Evolutionary conservation across 179 eudicot species (phyloP).

Genomic region (Nepenthes alata): DNA sequence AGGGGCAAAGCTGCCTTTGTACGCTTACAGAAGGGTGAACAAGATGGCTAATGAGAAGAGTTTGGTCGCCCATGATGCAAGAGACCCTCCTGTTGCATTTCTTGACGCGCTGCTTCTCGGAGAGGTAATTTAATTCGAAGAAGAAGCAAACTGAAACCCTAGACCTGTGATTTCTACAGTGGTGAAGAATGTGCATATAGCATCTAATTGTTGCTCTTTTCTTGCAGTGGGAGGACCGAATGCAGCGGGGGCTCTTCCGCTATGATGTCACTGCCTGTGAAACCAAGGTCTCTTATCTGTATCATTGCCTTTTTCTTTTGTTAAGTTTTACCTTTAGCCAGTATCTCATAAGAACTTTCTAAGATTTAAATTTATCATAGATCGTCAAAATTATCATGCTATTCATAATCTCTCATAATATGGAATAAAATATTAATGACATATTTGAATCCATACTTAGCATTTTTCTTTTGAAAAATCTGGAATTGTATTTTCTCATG

Average conservation of each 20-base stretch:
- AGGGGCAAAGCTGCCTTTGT: constrained; percentile 53
- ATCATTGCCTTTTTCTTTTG: too few species aligned
- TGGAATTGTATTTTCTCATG: too few species aligned
- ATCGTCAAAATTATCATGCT: too few species aligned
- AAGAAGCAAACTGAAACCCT: not conserved
- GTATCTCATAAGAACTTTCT: too few species aligned
- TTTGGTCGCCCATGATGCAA: constrained; percentile 10
- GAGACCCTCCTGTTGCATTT: constrained; percentile 34
- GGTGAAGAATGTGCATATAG: not conserved
- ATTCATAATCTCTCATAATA: too few species aligned
- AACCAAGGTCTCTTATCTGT: constrained; percentile 11
- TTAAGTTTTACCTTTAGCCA: too few species aligned
- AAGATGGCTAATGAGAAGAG: constrained; percentile 16
- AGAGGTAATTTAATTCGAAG: constrained; percentile 25
- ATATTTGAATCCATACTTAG: too few species aligned
- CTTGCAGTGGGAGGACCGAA: constrained; percentile 29
- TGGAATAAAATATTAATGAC: too few species aligned
- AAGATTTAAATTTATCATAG: too few species aligned
- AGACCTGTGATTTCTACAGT: not conserved
- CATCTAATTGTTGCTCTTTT: not conserved
- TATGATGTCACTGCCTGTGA: constrained; percentile 40
- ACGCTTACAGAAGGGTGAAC: constrained; percentile 29
- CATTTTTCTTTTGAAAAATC: too few species aligned
- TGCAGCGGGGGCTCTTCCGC: constrained; percentile 26
- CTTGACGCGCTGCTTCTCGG: constrained; percentile 46